phyloP scores from a whole-genome alignment of 352 stramenopile genomes.

The Aphanomyces astaci region DNA sequence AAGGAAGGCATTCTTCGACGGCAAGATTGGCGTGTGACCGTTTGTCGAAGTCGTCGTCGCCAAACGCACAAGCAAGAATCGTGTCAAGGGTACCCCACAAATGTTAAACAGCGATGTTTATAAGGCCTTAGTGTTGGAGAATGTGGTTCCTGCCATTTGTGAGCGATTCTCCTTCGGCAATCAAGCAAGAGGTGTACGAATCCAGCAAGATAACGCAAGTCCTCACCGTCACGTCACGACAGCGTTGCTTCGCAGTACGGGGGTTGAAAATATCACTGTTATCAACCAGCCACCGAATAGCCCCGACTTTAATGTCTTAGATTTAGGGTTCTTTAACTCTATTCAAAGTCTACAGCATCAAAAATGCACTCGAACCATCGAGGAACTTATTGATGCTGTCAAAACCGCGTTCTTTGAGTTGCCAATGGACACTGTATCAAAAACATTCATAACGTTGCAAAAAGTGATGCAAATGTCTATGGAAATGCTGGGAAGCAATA shows the following conservation, averaged over 20 bases:
- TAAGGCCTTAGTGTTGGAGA: not conserved
- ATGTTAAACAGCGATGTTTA: not conserved
- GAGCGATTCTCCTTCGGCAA: not conserved
- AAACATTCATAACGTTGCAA: too few species aligned
- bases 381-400: too few species aligned
- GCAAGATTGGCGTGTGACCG: not conserved
- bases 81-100: not conserved
- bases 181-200: not conserved
- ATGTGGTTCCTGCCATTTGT: not conserved
- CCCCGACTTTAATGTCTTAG: slow-evolving; percentile 1
- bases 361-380: too few species aligned
- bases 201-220: slow-evolving; percentile 11
- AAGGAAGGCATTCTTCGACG: too few species aligned
- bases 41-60: not conserved
- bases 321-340: too few species aligned
- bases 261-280: not conserved
- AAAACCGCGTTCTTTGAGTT: too few species aligned
- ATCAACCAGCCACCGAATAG: not conserved
- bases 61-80: slow-evolving; percentile 1
- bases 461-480: too few species aligned
- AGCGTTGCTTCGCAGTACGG: not conserved
- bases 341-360: too few species aligned
- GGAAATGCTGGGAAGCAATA: too few species aligned
- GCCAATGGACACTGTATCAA: too few species aligned
- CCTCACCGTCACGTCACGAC: not conserved